Base-by-base conservation (phyloP, 1,139 yeast genomes). In the Blastobotrys buckinghamii region DNA sequence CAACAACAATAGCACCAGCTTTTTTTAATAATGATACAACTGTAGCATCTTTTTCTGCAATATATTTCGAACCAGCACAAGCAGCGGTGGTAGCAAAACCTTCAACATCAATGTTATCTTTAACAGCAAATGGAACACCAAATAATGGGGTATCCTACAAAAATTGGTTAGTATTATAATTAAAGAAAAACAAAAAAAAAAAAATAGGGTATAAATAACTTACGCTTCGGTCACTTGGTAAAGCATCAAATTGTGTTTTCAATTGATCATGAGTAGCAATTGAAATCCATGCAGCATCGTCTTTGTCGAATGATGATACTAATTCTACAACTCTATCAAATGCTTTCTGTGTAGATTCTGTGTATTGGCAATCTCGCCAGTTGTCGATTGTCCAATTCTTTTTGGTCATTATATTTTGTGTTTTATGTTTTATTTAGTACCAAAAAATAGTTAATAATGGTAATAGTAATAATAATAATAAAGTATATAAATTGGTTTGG, bases 41-140 rank as follows among this genome's bases (percentile, higher is more conserved):
- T 17, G 85, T 78, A 39, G 97, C 81, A 63, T 90, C 97, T 49
- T 72, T 71, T 38, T 68, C 64, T 1, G 97, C 90, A 1, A 62
- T 55, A 68, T 81, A 89, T 26, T 79, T 73, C 63, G 75, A 90
- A 1, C 92, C 76, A 0, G 97, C 96, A 65, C 97, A 92, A 2
- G 96, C 97, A 10, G 96, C 97, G 0, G 98, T 90, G 9, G 98
- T 92, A 34, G 78, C 74, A 57, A 87, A 78, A 2, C 85, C 88
- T 56, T 76, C 78, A 29, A 78, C 96, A 62, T 92, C 97, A 52
- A 92, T 92, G 65, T 92, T 92, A 68, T 92, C 98, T 67, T 92
- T 92, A 46, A 90, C 79, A 12, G 96, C 97, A 44, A 88, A 77
- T 0, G 98, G 98, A 1, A 92, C 97, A 63, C 97, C 97, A 62